Evolutionary conservation across 2,329 filamentous ascomycete genomes (phyloP).

Genomic region (Fusarium floridanum): DNA sequence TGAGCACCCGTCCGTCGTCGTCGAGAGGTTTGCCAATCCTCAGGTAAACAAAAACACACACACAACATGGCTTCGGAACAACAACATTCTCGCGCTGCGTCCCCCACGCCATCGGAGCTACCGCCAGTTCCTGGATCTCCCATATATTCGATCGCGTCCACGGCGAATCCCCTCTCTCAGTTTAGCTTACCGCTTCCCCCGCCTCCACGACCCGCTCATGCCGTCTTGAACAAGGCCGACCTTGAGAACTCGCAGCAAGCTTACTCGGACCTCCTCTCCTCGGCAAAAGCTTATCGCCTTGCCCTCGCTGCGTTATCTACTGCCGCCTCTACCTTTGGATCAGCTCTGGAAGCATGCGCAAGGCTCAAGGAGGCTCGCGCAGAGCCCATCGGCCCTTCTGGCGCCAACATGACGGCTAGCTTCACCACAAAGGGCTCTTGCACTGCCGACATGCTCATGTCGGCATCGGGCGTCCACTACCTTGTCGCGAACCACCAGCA

Average conservation of each 20-base stretch:
- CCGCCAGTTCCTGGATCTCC: slow-evolving; percentile 73
- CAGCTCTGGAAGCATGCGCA: slow-evolving; percentile 76
- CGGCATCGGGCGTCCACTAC: slow-evolving; percentile 74
- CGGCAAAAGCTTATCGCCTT: slow-evolving; percentile 73
- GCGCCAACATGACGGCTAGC: slow-evolving; percentile 58
- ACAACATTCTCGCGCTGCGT: slow-evolving; percentile 53
- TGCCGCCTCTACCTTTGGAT: slow-evolving; percentile 73
- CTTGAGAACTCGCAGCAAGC: slow-evolving; percentile 72
- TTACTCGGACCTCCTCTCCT: slow-evolving; percentile 71
- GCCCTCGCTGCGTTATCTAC: slow-evolving; percentile 72
- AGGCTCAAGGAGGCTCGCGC: slow-evolving; percentile 75
- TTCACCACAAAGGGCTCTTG: slow-evolving; percentile 65
- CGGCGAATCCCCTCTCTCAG: slow-evolving; percentile 69
- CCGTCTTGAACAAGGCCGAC: slow-evolving; percentile 73
- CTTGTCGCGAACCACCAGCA: slow-evolving; percentile 78
- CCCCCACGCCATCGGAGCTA: slow-evolving; percentile 68
- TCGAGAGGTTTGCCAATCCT: slow-evolving; percentile 27
- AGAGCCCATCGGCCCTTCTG: slow-evolving; percentile 62
- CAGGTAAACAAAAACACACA: slow-evolving; percentile 20
- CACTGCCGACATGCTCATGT: slow-evolving; percentile 73
- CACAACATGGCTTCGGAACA: slow-evolving; percentile 50
- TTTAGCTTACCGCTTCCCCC: slow-evolving; percentile 73
- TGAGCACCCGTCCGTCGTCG: slow-evolving; percentile 2
- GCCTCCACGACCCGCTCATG: slow-evolving; percentile 67
- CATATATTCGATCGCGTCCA: slow-evolving; percentile 73